Evolutionary conservation across 306 rosid species (phyloP), one percentile per base, ranked within the genome.

Genomic region (Rosa persica): DNA sequence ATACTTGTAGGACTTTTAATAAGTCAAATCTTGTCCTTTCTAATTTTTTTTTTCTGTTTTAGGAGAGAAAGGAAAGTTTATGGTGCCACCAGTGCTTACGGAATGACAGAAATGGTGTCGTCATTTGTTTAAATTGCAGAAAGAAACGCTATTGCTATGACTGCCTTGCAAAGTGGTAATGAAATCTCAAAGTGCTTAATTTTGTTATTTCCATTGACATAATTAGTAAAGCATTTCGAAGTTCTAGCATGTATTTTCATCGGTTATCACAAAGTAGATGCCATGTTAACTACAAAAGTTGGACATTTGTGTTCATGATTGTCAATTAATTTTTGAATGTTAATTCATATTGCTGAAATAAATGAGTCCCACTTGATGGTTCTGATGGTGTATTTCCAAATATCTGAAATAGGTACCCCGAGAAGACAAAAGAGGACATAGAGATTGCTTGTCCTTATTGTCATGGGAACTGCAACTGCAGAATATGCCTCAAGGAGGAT

Each of bases 141-240:
- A 80, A 71, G 86, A 90, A 83, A 78, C 76, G 83, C 68, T 90
- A 90, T 81, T 90, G 94, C 85, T 78, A 81, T 43, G 86, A 58
- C n/a, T 90, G 92, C 88, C 81, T 90, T 78, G 73, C 83, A 76
- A 90, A 86, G 73, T 90, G 94, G 94, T 90, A 86, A 76, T 70
- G 76, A 42, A 70, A 73, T 60, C 70, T 47, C 12, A 42, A 46
- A 67, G 66, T 12, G 40, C 34, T 67, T 67, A 7, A 38, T 19
- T 7, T 66, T 8, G 36, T 20, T 66, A 8, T n/a, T 15, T 66
- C 27, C 51, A 42, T 8, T 42, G 12, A 34, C 47, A n/a, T 42
- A n/a, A 20, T 68, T 12, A 68, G 43, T 68, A 22, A 42, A 42
- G 34, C 23, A 20, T 40, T 22, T 27, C 60, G 44, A 17, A 17